Base-by-base conservation (phyloP, 352 stramenopile species). In the Globisporangium irregulare region DNA sequence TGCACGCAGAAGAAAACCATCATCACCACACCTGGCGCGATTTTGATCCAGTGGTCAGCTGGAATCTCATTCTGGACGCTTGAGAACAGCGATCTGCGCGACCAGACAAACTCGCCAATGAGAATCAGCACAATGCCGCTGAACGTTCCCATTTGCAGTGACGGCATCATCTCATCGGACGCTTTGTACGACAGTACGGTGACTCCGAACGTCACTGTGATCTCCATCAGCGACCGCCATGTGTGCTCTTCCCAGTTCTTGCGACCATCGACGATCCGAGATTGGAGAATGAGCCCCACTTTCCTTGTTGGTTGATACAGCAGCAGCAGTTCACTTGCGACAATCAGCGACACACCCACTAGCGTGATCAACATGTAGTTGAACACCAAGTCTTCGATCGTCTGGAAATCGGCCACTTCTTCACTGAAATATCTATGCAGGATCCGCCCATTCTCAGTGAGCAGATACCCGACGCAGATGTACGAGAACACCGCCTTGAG, bases 41-140 rank as follows among this genome's bases (percentile, higher is more conserved):
- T 57, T 67, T 95, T 95, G 48, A 93, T 78, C 85, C 84, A 95
- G 70, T 95, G 82, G 36, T 93, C 83, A 9, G 73, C 71, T 1
- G 78, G 84, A 51, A 91, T 78, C 54, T 81, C 76, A 25, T 84
- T 73, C 18, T 75, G 73, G 20, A 69, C 61, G 12, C 81, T 67
- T 2, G 71, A 56, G 12, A 79, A 64, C 29, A 75, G 60, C 24
- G 66, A 67, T 12, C 67, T 61, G 12, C 64, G 69, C 20, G 69
- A 81, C 4, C 70, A 76, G 25, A 86, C 57, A 22, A 84, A 65
- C 54, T 95, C 86, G 14, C 80, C 77, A 6, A 66, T 73, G 3
- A 93, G 65, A 32, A 95, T 89, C 32, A 90, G 57, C 8, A 81
- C 62, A 0, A 86, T 76, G 2, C 82, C 84, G 41, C 77, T 87